Base-by-base conservation (phyloP, 2,329 filamentous ascomycete species). In the Epichloe coenophiala region DNA sequence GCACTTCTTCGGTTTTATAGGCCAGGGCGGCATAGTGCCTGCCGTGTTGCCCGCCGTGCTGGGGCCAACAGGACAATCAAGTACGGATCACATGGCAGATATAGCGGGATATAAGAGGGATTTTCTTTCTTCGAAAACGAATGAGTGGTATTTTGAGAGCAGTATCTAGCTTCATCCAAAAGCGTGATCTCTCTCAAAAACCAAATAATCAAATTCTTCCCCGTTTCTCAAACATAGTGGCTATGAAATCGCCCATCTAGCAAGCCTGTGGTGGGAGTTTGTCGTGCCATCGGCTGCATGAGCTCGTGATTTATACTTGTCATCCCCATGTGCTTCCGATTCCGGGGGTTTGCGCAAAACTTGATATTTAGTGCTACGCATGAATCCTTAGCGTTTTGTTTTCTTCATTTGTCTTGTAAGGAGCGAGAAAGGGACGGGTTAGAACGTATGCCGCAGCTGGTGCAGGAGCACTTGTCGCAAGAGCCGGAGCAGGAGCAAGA, bases 391-490 rank as follows among this genome's bases (percentile, higher is more conserved):
- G 42, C 15, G 35, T 6, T 44, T 17, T 4, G 1, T 31, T 9
- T 9, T 9, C 7, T 31, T 31, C 0, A 1, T 31, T 31, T 4
- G 15, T 33, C 11, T 21, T 44, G 15, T 2, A 35, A 41, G 23
- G 9, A 15, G 5, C 7, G 12, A 35, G 13, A 38, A 37, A 38
- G 5, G 19, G 13, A 19, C 8, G 37, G 23, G n/a, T 12, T 5
- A 19, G 13, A 19, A 54, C 57, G 41, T 49, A 58, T 56, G 49
- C 55, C 51, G 58, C 58, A 60, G 52, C 47, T 54, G 45, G 38
- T 43, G 58, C 58, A 60, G 37, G 57, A 54, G 54, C 58, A 60
- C 43, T 47, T 33, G 48, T 55, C 38, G 54, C 58, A 60, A 50
- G 46, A 42, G 54, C 56, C 55, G 51, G 58, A 38, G 56, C 58